These are phyloP conservation scores for Oryza officinalis DNA, from an alignment of 176 grass and related monocot species.

Conservation along the genomic window DNA sequence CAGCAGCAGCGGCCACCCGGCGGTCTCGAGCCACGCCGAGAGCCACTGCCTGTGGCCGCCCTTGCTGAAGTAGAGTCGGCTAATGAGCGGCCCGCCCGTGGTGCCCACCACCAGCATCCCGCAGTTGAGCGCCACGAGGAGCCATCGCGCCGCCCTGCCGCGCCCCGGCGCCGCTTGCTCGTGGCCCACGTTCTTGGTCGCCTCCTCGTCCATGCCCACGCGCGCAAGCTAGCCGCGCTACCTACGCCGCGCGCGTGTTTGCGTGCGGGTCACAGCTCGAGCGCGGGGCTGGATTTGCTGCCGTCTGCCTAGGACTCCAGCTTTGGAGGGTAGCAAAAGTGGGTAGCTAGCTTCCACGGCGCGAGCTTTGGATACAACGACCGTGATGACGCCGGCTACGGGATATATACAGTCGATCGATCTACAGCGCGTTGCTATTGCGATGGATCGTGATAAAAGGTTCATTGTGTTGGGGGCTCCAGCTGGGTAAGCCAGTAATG, in stretches of 20 bases:
- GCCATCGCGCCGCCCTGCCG: conserved; percentile 13
- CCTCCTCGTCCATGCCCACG: conserved; percentile 49
- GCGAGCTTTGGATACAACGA: conserved; percentile 20
- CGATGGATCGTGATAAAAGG: too few relatives aligned
- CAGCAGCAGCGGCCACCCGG: conserved; percentile 58
- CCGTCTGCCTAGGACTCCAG: background rate
- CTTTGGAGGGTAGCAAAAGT: background rate
- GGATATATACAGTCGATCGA: background rate
- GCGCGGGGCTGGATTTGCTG: background rate
- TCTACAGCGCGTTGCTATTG: background rate
- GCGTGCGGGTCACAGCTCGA: too few relatives aligned
- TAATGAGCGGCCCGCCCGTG: conserved; percentile 59
- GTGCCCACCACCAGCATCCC: conserved; percentile 49
- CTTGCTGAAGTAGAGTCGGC: conserved; percentile 63
- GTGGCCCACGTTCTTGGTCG: conserved; percentile 6
- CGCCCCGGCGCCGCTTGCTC: background rate
- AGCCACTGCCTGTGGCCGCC: conserved; percentile 68
- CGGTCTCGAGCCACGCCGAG: conserved; percentile 56
- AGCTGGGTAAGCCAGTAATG: too few relatives aligned
- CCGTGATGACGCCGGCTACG: background rate
- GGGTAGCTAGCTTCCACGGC: background rate
- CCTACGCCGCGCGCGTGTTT: too few relatives aligned
- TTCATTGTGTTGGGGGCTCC: too few relatives aligned
- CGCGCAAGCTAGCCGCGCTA: background rate
- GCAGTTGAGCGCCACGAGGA: conserved; percentile 58